phyloP scores from a whole-genome alignment of 2,329 filamentous ascomycete genomes.

The Microascus cirrosus region DNA sequence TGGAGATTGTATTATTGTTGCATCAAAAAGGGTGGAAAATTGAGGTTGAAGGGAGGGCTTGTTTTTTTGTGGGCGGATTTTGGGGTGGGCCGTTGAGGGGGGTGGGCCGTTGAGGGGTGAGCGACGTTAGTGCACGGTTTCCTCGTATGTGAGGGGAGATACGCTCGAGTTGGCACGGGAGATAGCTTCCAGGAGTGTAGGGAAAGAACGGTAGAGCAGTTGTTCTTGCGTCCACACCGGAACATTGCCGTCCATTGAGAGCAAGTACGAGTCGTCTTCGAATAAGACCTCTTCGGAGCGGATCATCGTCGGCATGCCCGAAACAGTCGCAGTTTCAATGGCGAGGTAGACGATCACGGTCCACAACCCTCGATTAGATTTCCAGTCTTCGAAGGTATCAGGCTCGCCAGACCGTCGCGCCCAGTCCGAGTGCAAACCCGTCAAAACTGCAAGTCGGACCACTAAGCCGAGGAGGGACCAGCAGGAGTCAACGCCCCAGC shows the following conservation, averaged over 20 bases:
- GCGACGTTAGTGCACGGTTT: slow-evolving; percentile 21
- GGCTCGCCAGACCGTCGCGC: slow-evolving; percentile 12
- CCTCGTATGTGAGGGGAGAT: slow-evolving; percentile 18
- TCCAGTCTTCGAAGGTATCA: slow-evolving; percentile 6
- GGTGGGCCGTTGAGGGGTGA: no score
- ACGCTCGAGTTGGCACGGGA: slow-evolving; percentile 19
- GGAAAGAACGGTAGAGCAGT: slow-evolving; percentile 19
- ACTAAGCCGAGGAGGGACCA: slow-evolving; percentile 21
- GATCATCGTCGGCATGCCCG: background rate
- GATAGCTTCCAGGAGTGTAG: slow-evolving; percentile 17
- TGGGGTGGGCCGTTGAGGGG: no score
- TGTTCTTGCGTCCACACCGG: slow-evolving; percentile 10
- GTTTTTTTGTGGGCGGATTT: no score
- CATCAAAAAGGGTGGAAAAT: no score
- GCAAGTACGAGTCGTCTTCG: background rate
- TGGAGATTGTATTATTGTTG: no score
- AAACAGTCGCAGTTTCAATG: background rate
- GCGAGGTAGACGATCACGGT: background rate
- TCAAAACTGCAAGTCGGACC: slow-evolving; percentile 21
- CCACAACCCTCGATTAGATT: background rate
- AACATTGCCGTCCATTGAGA: background rate
- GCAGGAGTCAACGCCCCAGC: slow-evolving; percentile 23
- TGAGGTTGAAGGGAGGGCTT: no score
- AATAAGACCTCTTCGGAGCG: background rate
- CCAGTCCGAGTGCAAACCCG: slow-evolving; percentile 20